A percentile compares a stretch with the other conserved stretches of the same genome.
Evolutionary conservation across 2,329 filamentous ascomycete species (phyloP).

Genomic region (Penicillium sp.): DNA sequence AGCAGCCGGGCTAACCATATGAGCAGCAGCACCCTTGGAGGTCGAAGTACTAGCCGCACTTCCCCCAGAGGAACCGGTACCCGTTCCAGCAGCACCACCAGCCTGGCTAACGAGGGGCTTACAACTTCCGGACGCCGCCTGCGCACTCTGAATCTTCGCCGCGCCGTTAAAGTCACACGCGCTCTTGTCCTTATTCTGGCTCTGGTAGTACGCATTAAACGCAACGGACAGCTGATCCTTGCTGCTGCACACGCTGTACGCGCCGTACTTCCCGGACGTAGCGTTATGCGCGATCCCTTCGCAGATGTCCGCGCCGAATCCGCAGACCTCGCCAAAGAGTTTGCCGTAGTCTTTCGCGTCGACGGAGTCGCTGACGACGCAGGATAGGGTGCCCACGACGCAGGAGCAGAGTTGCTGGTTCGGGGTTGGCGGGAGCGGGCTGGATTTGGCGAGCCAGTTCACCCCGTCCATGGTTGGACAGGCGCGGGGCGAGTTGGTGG

Average conservation of each 20-base stretch:
- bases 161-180: slow-evolving; percentile 51
- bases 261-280: slow-evolving; percentile 47
- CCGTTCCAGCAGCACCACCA: slow-evolving; percentile 41
- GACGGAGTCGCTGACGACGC: slow-evolving; percentile 64
- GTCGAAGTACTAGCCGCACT: slow-evolving; percentile 26
- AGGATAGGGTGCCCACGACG: slow-evolving; percentile 75
- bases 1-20: slow-evolving; percentile 32
- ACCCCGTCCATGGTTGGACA: slow-evolving; percentile 69
- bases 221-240: slow-evolving; percentile 50
- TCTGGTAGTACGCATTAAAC: slow-evolving; percentile 49
- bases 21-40: slow-evolving; percentile 37
- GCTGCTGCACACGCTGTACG: slow-evolving; percentile 50
- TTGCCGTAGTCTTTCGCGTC: slow-evolving; percentile 61
- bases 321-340: slow-evolving; percentile 64
- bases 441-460: slow-evolving; percentile 66
- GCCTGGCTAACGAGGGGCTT: slow-evolving; percentile 16
- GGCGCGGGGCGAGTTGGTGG: slow-evolving; percentile 64
- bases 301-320: slow-evolving; percentile 17
- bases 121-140: slow-evolving; percentile 18
- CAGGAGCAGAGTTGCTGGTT: slow-evolving; percentile 79
- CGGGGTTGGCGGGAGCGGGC: slow-evolving; percentile 76
- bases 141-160: slow-evolving; percentile 39
- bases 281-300: slow-evolving; percentile 43
- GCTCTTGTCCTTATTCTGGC: slow-evolving; percentile 36
- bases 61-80: slow-evolving; percentile 40